Evolutionary conservation across 208 protist genomes (phyloP).

Genomic region (Crithidia acanthocephali): DNA sequence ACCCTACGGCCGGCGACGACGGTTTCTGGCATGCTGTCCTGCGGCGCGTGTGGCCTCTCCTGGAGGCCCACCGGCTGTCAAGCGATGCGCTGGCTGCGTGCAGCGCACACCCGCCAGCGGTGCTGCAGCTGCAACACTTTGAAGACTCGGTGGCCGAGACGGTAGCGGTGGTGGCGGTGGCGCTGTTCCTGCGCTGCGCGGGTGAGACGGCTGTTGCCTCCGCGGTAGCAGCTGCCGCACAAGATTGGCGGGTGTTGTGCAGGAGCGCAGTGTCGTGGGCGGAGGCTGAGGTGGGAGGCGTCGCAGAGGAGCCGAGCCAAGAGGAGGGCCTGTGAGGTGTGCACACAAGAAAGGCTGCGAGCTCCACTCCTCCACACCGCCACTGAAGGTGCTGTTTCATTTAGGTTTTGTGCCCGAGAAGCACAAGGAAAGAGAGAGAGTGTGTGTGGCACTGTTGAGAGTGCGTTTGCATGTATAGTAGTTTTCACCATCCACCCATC

Average conservation of each 20-base stretch:
- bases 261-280: conserved; percentile 15
- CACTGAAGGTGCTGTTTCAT: too few relatives aligned
- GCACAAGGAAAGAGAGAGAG: too few relatives aligned
- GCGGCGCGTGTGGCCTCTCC: conserved; percentile 23
- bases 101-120: not conserved
- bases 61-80: conserved; percentile 2
- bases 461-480: too few relatives aligned
- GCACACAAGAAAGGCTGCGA: not conserved
- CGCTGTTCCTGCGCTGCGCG: conserved; percentile 29
- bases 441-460: too few relatives aligned
- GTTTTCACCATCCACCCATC: too few relatives aligned
- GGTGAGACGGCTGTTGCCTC: conserved; percentile 14
- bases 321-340: too few relatives aligned
- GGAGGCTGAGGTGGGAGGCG: not conserved
- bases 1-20: not conserved
- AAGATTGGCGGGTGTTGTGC: conserved; percentile 16
- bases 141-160: conserved; percentile 4
- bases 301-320: not conserved
- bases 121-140: not conserved
- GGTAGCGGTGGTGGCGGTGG: conserved; percentile 17
- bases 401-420: too few relatives aligned
- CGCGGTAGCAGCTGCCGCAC: conserved; percentile 6
- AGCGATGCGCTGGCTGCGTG: not conserved
- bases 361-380: too few relatives aligned
- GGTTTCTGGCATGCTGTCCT: conserved; percentile 13